Base-by-base conservation (phyloP, 2,329 filamentous ascomycete species). In the Fusarium falciforme region DNA sequence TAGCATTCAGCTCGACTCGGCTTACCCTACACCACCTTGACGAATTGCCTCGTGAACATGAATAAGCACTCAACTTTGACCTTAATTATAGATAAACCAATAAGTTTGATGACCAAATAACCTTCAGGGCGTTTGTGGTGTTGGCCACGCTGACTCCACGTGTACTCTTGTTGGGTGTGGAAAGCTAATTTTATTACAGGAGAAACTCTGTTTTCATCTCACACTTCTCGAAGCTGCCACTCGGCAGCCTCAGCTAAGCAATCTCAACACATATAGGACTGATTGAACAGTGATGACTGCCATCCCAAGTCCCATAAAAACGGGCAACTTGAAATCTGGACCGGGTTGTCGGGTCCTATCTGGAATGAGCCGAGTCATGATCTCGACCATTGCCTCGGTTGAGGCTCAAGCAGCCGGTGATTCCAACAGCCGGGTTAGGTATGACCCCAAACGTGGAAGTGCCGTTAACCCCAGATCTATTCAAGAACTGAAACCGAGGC, bases 311-410 rank as follows among this genome's bases (percentile, higher is more conserved):
- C 12, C 7, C 4, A 14, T 7, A 31, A 29, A 6, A 11, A 58
- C 20, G 25, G 27, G 22, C 16, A 49, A 16, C 29, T n/a, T 29
- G 27, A 11, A 38, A 40, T 25, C 40, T 62, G 44, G 22, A 58
- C 59, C 67, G 33, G n/a, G 27, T 47, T 29, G 33, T 61, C 59
- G 62, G 54, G 29, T 40, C 9, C 25, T 20, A 11, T 9, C 6
- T 64, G 67, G 60, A 67, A 71, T 70, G 67, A 22, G 33, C 35
- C 35, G 40, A 67, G 63, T 67, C 69, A 71, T 67, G 44, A 29
- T 25, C 20, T 16, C 7, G 29, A 63, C 67, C 52, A 42, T 61
- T 35, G 9, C 38, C 8, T 16, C 3, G 9, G 40, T 36, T 52
- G 52, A 67, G 61, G 33, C 40, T 35, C 27, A 42, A 63, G 20